Conservation (phyloP, 2,329 filamentous ascomycete genomes). For the Fusarium chlamydosporum region DNA sequence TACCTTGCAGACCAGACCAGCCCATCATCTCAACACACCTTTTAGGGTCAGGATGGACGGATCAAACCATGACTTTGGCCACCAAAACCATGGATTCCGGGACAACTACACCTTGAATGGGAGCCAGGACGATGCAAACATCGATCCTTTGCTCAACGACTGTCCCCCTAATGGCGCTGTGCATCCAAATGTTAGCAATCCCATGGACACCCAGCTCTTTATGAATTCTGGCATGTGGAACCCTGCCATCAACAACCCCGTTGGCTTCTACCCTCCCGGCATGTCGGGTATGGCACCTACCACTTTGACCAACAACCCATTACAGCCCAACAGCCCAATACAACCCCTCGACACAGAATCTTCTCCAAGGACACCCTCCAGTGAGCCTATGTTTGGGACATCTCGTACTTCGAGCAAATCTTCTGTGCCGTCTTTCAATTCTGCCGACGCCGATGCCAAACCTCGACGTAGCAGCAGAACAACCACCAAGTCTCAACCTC, state of each 20-base stretch:
- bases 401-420: slow-evolving; percentile 45
- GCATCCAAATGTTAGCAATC: not conserved
- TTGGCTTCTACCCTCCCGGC: slow-evolving; percentile 1
- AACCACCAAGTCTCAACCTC: slow-evolving; percentile 3
- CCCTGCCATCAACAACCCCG: not conserved
- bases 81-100: not conserved
- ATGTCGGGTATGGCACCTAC: slow-evolving; percentile 8
- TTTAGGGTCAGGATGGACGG: slow-evolving; percentile 28
- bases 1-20: too few species aligned
- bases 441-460: not conserved
- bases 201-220: slow-evolving; percentile 20
- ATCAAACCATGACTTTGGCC: not conserved
- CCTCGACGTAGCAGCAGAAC: slow-evolving; percentile 3
- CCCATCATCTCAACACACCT: not conserved
- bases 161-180: not conserved
- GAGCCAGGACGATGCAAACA: slow-evolving; percentile 19
- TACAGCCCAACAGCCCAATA: slow-evolving; percentile 18
- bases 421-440: slow-evolving; percentile 30
- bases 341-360: slow-evolving; percentile 23
- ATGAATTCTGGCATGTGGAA: slow-evolving; percentile 27
- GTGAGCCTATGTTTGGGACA: slow-evolving; percentile 11
- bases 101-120: not conserved
- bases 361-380: slow-evolving; percentile 14
- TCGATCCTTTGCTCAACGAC: slow-evolving; percentile 39
- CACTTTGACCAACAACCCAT: not conserved